Evolutionary conservation across 1,139 yeast genomes (phyloP).

Genomic region (Scheffersomyces quercinus): DNA sequence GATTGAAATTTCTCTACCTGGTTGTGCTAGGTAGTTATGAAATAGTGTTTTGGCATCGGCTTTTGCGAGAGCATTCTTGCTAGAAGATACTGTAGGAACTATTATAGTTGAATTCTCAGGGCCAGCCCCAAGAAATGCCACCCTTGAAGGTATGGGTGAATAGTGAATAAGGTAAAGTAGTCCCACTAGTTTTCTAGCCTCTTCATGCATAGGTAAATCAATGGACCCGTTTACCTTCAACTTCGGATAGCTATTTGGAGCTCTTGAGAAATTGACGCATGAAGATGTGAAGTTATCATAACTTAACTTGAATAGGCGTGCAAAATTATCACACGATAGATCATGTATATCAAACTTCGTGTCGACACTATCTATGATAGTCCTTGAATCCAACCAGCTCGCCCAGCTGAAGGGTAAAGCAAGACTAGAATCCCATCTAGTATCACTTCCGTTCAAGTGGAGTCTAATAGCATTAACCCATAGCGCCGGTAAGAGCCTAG

Average conservation of each 20-base stretch:
- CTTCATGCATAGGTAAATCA: slow-evolving; percentile 10
- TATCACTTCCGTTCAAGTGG: neutral
- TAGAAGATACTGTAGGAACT: slow-evolving; percentile 5
- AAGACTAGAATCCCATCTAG: slow-evolving; percentile 5
- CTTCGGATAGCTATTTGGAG: slow-evolving; percentile 2
- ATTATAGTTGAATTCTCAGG: slow-evolving; percentile 2
- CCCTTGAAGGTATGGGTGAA: slow-evolving; percentile 15
- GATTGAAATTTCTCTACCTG: neutral
- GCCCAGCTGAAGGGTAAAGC: slow-evolving; percentile 20
- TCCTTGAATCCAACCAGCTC: slow-evolving; percentile 12
- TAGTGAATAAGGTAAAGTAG: slow-evolving; percentile 11
- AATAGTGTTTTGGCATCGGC: neutral
- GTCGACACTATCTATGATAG: neutral
- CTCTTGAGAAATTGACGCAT: slow-evolving; percentile 3
- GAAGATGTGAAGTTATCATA: neutral
- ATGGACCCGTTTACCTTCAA: slow-evolving; percentile 6
- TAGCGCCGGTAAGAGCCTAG: slow-evolving; percentile 19
- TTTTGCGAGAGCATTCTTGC: neutral
- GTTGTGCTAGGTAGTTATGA: neutral
- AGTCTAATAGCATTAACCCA: slow-evolving; percentile 9
- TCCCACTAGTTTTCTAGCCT: slow-evolving; percentile 12
- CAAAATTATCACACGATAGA: slow-evolving; percentile 4
- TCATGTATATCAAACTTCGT: neutral
- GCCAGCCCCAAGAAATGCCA: slow-evolving; percentile 17
- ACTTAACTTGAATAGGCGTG: slow-evolving; percentile 1